Conservation (phyloP, 2,329 filamentous ascomycete genomes). For the Penicillium italicum region DNA sequence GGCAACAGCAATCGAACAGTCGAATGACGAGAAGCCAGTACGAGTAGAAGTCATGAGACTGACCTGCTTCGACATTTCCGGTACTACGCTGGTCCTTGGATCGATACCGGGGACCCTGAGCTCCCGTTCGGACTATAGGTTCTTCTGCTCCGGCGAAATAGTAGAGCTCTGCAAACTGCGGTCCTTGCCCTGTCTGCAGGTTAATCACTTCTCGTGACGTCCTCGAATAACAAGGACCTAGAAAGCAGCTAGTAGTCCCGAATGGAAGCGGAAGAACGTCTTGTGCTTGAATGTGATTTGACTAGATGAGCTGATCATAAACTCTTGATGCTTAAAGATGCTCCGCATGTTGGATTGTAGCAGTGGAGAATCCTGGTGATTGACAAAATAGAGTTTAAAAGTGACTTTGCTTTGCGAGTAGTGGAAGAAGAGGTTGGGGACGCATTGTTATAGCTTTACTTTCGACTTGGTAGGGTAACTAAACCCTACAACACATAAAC, state of each 20-base stretch:
- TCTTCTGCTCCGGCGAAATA: slow-evolving; percentile 19
- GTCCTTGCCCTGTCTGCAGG: slow-evolving; percentile 21
- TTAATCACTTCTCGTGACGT: slow-evolving; percentile 13
- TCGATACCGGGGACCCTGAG: slow-evolving; percentile 24
- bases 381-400: slow-evolving; percentile 1
- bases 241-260: slow-evolving; percentile 13
- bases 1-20: background rate
- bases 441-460: slow-evolving; percentile 19
- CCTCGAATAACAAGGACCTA: background rate
- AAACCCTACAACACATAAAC: no score
- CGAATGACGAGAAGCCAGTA: background rate
- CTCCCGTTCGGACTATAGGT: slow-evolving; percentile 21
- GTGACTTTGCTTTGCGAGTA: slow-evolving; percentile 1
- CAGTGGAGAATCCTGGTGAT: slow-evolving; percentile 16
- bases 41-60: slow-evolving; percentile 17
- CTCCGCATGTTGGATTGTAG: slow-evolving; percentile 13
- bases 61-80: slow-evolving; percentile 25
- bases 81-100: slow-evolving; percentile 26
- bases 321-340: slow-evolving; percentile 20
- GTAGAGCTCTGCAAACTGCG: slow-evolving; percentile 17
- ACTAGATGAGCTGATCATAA: slow-evolving; percentile 12
- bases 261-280: slow-evolving; percentile 17
- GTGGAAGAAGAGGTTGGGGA: slow-evolving; percentile 16
- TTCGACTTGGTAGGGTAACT: slow-evolving; percentile 17
- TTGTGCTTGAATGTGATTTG: slow-evolving; percentile 12